Evolutionary conservation across 2,329 filamentous ascomycete genomes (phyloP).

Genomic region (Exophiala aquamarina): DNA sequence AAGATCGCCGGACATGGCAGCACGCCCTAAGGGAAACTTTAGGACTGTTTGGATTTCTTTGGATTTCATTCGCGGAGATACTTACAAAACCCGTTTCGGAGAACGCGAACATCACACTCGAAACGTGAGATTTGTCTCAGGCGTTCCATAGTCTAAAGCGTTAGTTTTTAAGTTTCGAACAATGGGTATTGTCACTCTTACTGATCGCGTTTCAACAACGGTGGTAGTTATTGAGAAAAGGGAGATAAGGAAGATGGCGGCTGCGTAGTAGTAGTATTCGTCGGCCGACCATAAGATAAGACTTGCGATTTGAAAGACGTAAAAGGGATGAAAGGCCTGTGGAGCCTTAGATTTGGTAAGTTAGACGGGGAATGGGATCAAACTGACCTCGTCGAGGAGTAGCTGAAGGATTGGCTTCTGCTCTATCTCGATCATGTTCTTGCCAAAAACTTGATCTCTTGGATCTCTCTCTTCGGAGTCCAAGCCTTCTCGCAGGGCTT

Average conservation of each 20-base stretch:
- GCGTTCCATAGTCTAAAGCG: slow-evolving; percentile 74
- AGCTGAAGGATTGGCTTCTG: slow-evolving; percentile 82
- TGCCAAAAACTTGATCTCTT: slow-evolving; percentile 82
- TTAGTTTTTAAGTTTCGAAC: slow-evolving; percentile 20
- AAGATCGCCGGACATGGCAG: slow-evolving; percentile 80
- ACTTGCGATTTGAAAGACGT: slow-evolving; percentile 96
- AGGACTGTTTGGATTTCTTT: slow-evolving; percentile 20
- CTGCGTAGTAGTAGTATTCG: slow-evolving; percentile 96
- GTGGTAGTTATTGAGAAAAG: slow-evolving; percentile 88
- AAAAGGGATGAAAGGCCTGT: slow-evolving; percentile 92
- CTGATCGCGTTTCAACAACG: slow-evolving; percentile 81
- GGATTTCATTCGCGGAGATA: too few species aligned
- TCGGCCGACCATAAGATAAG: slow-evolving; percentile 92
- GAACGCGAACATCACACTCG: slow-evolving; percentile 89
- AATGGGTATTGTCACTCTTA: slow-evolving; percentile 46
- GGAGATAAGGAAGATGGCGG: slow-evolving; percentile 93
- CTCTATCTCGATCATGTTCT: slow-evolving; percentile 88
- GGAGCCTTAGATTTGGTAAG: slow-evolving; percentile 15
- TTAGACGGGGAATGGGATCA: too few species aligned
- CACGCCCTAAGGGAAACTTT: slow-evolving; percentile 61
- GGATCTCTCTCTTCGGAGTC: slow-evolving; percentile 84
- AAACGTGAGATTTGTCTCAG: slow-evolving; percentile 90
- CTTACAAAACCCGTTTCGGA: slow-evolving; percentile 90
- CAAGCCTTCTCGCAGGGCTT: slow-evolving; percentile 72
- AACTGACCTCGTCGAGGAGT: slow-evolving; percentile 76